Conservation (phyloP, 2,329 filamentous ascomycete genomes). For the Stenocarpella maydis region DNA sequence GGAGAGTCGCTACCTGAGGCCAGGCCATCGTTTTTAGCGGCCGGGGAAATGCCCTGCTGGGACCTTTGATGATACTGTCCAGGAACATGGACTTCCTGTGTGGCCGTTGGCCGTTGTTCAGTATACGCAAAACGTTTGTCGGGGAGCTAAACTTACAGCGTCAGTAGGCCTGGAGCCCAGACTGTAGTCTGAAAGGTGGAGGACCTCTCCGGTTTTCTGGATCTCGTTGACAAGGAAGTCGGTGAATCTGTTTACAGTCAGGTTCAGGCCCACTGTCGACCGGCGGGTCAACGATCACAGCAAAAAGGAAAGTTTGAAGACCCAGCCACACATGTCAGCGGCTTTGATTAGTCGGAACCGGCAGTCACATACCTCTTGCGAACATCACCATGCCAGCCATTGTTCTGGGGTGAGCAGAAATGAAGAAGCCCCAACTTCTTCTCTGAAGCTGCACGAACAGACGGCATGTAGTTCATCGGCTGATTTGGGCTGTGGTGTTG, state of each 20-base stretch:
- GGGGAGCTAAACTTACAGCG: slow-evolving; percentile 28
- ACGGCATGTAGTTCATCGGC: slow-evolving; percentile 32
- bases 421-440: slow-evolving; percentile 52
- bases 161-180: slow-evolving; percentile 27
- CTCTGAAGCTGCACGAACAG: slow-evolving; percentile 44
- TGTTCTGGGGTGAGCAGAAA: slow-evolving; percentile 49
- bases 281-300: background rate
- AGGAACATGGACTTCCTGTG: slow-evolving; percentile 25
- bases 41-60: slow-evolving; percentile 39
- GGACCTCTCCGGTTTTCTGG: slow-evolving; percentile 74
- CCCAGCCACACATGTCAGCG: background rate
- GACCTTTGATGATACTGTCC: slow-evolving; percentile 9
- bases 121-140: background rate
- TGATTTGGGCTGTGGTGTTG: slow-evolving; percentile 25
- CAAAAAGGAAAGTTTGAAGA: background rate
- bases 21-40: slow-evolving; percentile 39
- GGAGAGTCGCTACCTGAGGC: slow-evolving; percentile 16
- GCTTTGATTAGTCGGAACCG: background rate
- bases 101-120: background rate
- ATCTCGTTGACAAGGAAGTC: slow-evolving; percentile 96
- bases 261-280: background rate
- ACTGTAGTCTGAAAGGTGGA: slow-evolving; percentile 66
- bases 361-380: slow-evolving; percentile 51
- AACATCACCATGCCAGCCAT: slow-evolving; percentile 53
- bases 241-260: slow-evolving; percentile 68